Base-by-base conservation (phyloP, 2,329 filamentous ascomycete species). In the Alternaria infectoria region DNA sequence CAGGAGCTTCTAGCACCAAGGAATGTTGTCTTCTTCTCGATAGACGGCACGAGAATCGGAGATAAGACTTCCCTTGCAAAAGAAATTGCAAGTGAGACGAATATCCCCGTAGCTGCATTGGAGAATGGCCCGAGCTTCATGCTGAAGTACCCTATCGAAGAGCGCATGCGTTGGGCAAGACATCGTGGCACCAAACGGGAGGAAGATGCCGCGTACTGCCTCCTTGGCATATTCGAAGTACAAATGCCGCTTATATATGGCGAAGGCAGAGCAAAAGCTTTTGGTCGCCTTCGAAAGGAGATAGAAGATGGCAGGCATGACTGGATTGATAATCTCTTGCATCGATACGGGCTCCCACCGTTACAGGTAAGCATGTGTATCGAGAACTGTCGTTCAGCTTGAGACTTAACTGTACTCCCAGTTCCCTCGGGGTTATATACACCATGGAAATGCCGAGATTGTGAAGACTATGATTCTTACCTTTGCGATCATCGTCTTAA, bases 171-270 rank as follows among this genome's bases (percentile, higher is more conserved):
- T 1, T 71, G 69, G 69, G 62, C 58, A 2, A 40, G 23, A 15
- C 7, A 25, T 19, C 46, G 69, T 7, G 3, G 46, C 36, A 67
- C 63, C 0, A 69, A 67, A 21, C 36, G 66, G 12, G 47, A 55
- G 40, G 76, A 79, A 66, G 76, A 78, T 56, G 55, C 32, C 6
- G 72, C 74, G 1, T 78, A 78, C 54, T 76, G 45, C 21, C 64
- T 79, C 1, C 56, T 78, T 3, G 76, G 76, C 0, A 50, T 77
- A 4, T 73, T 77, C 54, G 66, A 64, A 46, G 62, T 79, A 2
- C 61, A 64, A 2, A 61, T 67, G 55, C 58, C 64, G 25, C 45
- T 62, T 3, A 40, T 67, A 12, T 67, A 67, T 11, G 64, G 58
- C 7, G 58, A 67, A 36, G 62, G 64, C 5, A 19, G 3, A 7